Evolutionary conservation across 768 basidiomycete species (phyloP).

Genomic region (Serendipita indica): DNA sequence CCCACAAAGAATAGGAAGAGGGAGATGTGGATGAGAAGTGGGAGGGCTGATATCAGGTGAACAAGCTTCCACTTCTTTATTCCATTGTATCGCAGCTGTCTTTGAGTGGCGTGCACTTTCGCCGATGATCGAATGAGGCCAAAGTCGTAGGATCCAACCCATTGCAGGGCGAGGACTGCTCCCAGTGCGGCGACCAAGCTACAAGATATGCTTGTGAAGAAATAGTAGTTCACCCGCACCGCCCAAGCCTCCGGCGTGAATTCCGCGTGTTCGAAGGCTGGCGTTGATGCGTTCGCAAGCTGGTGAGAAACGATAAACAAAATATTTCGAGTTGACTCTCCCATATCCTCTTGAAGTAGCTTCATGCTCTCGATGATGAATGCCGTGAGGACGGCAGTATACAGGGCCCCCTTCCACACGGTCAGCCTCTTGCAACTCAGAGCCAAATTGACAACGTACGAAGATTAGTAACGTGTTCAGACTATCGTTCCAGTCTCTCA

Average conservation of each 20-base stretch:
- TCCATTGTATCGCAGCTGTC: background rate
- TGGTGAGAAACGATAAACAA: background rate
- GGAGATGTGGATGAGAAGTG: conserved; percentile 11
- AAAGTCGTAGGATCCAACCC: background rate
- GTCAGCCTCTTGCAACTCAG: background rate
- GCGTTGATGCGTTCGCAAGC: background rate
- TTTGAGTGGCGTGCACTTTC: background rate
- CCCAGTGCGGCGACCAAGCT: background rate
- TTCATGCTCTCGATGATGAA: conserved; percentile 1
- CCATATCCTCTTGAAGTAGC: background rate
- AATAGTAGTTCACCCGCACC: background rate
- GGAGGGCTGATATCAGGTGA: background rate
- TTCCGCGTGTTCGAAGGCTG: background rate
- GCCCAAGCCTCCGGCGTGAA: background rate
- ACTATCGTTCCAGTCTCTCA: background rate
- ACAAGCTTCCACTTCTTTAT: background rate
- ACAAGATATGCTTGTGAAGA: background rate
- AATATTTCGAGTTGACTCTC: background rate
- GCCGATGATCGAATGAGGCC: background rate
- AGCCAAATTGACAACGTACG: background rate
- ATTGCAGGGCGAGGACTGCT: background rate
- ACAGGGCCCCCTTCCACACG: background rate
- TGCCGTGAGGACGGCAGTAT: background rate
- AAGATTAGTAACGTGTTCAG: background rate
- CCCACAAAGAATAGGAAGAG: conserved; percentile 15